Percentiles rank a stretch among this genome's conserved stretches.
phyloP scores from a whole-genome alignment of 306 rosid genomes.

The Neltuma alba region DNA sequence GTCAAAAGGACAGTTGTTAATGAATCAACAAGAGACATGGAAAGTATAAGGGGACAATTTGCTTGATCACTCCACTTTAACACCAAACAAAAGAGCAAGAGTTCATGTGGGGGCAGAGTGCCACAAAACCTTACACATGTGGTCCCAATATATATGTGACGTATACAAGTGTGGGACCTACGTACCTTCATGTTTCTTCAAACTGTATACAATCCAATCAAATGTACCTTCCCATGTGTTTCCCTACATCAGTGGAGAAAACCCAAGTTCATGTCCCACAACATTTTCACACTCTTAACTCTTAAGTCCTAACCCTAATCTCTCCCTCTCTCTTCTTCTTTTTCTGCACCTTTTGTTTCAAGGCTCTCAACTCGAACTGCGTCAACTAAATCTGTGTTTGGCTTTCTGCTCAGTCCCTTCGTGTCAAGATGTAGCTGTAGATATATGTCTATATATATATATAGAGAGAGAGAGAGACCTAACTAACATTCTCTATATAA shows the following conservation, averaged over 20 bases:
- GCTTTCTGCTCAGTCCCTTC: not conserved
- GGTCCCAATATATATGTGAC: constrained; percentile 48
- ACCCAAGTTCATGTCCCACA: constrained; percentile 43
- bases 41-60: constrained; percentile 49
- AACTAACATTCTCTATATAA: not conserved
- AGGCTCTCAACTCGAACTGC: not conserved
- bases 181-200: constrained; percentile 38
- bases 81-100: constrained; percentile 22
- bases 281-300: constrained; percentile 27
- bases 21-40: constrained; percentile 45
- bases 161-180: constrained; percentile 39
- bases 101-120: constrained; percentile 41
- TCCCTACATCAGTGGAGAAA: constrained; percentile 48
- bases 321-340: not conserved
- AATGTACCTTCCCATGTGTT: constrained; percentile 46
- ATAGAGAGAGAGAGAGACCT: not conserved
- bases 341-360: not conserved
- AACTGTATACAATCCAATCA: constrained; percentile 54
- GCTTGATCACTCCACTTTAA: constrained; percentile 27
- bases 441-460: not conserved
- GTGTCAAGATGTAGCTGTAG: not conserved
- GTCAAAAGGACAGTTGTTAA: constrained; percentile 42
- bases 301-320: constrained; percentile 1
- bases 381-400: not conserved
- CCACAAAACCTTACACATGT: constrained; percentile 42